Conservation (phyloP, 352 stramenopile genomes). For the Globisporangium carolinianum region DNA sequence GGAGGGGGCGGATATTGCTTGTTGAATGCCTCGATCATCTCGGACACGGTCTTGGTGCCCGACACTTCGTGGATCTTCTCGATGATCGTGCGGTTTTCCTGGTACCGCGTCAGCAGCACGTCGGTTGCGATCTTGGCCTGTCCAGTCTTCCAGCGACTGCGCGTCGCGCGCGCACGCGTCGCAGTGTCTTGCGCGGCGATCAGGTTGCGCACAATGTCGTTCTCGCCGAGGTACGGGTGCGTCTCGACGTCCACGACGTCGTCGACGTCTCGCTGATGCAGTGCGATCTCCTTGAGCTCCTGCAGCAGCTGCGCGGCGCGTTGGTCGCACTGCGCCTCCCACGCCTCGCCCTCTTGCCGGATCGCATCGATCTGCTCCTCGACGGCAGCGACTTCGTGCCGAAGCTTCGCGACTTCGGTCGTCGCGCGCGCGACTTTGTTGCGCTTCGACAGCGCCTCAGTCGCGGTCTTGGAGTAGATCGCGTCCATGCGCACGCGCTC, state of each 20-base stretch:
- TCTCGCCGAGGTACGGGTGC: conserved; percentile 67
- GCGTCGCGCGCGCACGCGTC: conserved; percentile 41
- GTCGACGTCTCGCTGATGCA: conserved; percentile 46
- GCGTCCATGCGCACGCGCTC: conserved; percentile 69
- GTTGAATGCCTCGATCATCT: conserved; percentile 84
- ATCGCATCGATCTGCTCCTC: conserved; percentile 58
- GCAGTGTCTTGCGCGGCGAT: conserved; percentile 40
- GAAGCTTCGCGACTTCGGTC: conserved; percentile 50
- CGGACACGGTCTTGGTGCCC: conserved; percentile 65
- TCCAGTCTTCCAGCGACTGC: conserved; percentile 61
- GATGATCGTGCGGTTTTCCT: conserved; percentile 75
- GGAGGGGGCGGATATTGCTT: conserved; percentile 48
- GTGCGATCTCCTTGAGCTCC: conserved; percentile 63
- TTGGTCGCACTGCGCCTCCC: conserved; percentile 50
- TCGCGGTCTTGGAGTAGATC: conserved; percentile 67
- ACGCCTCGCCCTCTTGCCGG: conserved; percentile 49
- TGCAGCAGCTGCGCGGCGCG: conserved; percentile 42
- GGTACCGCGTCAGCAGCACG: conserved; percentile 61
- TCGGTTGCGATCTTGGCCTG: conserved; percentile 64
- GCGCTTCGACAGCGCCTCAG: conserved; percentile 49
- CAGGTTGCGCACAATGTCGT: conserved; percentile 60
- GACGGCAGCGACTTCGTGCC: conserved; percentile 37
- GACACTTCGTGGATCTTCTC: conserved; percentile 81
- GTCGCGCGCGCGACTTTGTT: conserved; percentile 36
- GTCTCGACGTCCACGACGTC: conserved; percentile 47